Percentiles rank a stretch among this genome's conserved stretches.
Conservation (phyloP, 2,329 filamentous ascomycete species). For the Diaporthe ilicicola region DNA sequence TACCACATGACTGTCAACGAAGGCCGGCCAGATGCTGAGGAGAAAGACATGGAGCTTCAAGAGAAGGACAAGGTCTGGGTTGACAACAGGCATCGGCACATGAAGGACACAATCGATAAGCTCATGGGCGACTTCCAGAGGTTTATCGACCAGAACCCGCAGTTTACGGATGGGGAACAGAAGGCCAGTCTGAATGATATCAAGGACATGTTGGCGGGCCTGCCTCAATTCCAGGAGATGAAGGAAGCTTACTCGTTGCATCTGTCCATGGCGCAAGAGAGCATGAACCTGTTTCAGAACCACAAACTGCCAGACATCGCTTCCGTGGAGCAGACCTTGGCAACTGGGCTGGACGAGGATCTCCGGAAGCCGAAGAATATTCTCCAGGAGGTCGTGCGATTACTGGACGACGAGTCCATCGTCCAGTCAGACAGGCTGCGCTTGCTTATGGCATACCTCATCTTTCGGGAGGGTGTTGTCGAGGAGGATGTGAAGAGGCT, state of each 20-base stretch:
- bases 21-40: conserved; percentile 73
- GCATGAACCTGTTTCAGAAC: conserved; percentile 90
- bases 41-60: conserved; percentile 89
- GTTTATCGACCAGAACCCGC: conserved; percentile 89
- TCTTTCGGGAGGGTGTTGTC: conserved; percentile 88
- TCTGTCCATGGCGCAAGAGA: conserved; percentile 95
- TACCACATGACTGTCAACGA: conserved; percentile 85
- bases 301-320: conserved; percentile 88
- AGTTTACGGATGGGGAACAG: conserved; percentile 78
- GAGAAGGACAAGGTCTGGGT: conserved; percentile 97
- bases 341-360: conserved; percentile 93
- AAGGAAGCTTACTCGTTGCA: conserved; percentile 96
- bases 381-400: conserved; percentile 82
- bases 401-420: conserved; percentile 87
- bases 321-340: conserved; percentile 87
- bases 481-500: conserved; percentile 85
- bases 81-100: conserved; percentile 91
- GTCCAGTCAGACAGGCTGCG: conserved; percentile 79
- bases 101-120: conserved; percentile 97
- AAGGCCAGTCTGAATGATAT: conserved; percentile 87
- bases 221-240: conserved; percentile 94
- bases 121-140: conserved; percentile 91
- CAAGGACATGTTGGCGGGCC: conserved; percentile 94
- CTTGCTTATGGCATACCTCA: conserved; percentile 83
- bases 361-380: conserved; percentile 90